A percentile compares a stretch with the other conserved stretches of the same genome.
phyloP scores from a whole-genome alignment of 441 rosid genomes.

The Populus tomentosa region DNA sequence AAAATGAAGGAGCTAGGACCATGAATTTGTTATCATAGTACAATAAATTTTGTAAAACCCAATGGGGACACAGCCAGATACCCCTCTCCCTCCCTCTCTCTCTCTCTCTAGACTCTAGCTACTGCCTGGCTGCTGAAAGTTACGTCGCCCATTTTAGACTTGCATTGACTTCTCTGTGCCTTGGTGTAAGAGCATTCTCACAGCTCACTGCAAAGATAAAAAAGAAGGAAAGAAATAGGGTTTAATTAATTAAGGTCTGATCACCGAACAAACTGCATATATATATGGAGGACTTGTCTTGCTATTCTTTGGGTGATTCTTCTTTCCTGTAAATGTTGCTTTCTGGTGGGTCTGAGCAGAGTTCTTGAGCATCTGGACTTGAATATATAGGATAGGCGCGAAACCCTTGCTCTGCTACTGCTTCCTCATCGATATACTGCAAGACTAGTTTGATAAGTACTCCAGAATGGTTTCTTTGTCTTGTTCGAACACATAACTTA shows the following conservation, averaged over 20 bases:
- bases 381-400: not conserved
- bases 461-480: constrained; percentile 42
- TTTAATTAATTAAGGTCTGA: not conserved
- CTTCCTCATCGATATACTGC: not conserved
- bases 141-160: not conserved
- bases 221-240: not conserved
- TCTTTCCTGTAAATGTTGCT: not conserved
- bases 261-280: not conserved
- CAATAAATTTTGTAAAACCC: not conserved
- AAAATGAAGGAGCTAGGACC: no score
- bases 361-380: not conserved
- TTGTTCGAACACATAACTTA: constrained; percentile 24
- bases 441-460: constrained; percentile 3
- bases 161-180: not conserved
- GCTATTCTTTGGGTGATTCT: not conserved
- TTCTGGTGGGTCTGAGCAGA: not conserved
- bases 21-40: not conserved
- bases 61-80: not conserved
- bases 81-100: not conserved
- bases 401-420: not conserved
- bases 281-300: not conserved
- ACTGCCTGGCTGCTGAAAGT: not conserved
- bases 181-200: constrained; percentile 18
- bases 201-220: not conserved
- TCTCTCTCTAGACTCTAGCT: no score